Conservation (phyloP, 2,329 filamentous ascomycete genomes). For the Aspergillus piperis region DNA sequence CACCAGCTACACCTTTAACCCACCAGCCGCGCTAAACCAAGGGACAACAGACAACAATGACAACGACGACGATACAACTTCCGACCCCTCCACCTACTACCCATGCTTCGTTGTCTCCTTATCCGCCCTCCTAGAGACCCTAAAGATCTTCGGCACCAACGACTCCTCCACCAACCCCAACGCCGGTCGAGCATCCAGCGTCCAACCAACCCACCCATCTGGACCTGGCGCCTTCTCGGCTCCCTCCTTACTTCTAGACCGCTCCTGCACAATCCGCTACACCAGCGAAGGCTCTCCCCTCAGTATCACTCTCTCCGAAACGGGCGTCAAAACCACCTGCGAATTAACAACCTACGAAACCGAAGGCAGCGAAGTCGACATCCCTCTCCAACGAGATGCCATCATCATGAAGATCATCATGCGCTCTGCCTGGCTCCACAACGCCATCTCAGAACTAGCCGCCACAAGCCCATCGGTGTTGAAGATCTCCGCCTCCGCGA, state of each 20-base stretch:
- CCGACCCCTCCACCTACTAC: conserved; percentile 40
- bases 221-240: conserved; percentile 76
- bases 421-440: conserved; percentile 58
- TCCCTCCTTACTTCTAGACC: conserved; percentile 77
- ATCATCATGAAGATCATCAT: conserved; percentile 94
- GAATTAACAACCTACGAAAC: conserved; percentile 86
- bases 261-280: conserved; percentile 84
- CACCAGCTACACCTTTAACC: conserved; percentile 74
- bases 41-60: conserved; percentile 14
- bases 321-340: conserved; percentile 84
- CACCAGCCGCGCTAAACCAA: conserved; percentile 33
- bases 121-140: conserved; percentile 81
- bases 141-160: conserved; percentile 90
- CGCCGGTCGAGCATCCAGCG: conserved; percentile 28
- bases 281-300: conserved; percentile 72
- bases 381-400: conserved; percentile 80
- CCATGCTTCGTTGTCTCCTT: conserved; percentile 86
- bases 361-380: conserved; percentile 59
- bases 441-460: conserved; percentile 55
- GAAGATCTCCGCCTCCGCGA: conserved; percentile 65
- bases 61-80: conserved; percentile 38
- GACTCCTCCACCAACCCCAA: conserved; percentile 50
- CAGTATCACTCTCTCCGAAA: conserved; percentile 81
- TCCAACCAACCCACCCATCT: conserved; percentile 41
- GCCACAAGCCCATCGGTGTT: conserved; percentile 72